A percentile compares a stretch with the other conserved stretches of the same genome.
Conservation (phyloP, 768 basidiomycete species). For the Chalciporus sphaerocephalus region DNA sequence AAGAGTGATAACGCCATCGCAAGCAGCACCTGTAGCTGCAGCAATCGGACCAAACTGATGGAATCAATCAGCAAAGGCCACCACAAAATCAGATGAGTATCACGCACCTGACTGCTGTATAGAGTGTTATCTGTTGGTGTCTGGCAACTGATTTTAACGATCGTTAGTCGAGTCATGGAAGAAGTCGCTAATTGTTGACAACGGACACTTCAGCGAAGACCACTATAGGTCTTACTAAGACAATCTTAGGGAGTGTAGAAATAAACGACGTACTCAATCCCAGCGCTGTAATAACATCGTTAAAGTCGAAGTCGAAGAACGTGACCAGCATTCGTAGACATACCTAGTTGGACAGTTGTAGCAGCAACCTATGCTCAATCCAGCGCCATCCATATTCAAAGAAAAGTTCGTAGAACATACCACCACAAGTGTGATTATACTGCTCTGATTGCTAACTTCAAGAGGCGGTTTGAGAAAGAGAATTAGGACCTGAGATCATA, state of each 20-base stretch:
- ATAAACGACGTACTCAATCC: conserved; percentile 6
- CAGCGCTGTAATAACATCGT: conserved; percentile 1
- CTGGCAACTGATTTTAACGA: no score
- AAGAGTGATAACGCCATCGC: conserved; percentile 9
- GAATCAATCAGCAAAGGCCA: not conserved
- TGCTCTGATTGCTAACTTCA: conserved; percentile 14
- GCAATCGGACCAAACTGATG: not conserved
- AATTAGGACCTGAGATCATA: not conserved
- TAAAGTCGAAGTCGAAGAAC: not conserved
- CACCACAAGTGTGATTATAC: conserved; percentile 10
- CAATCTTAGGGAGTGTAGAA: no score
- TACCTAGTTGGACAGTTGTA: conserved; percentile 10
- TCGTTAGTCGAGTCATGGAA: not conserved
- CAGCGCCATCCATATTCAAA: not conserved
- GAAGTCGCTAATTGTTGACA: not conserved
- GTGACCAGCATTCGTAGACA: not conserved
- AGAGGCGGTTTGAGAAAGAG: not conserved
- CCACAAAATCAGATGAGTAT: not conserved
- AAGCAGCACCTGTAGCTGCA: not conserved
- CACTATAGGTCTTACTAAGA: not conserved
- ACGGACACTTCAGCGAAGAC: conserved; percentile 3
- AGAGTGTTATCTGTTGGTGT: not conserved
- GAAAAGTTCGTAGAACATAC: conserved; percentile 2
- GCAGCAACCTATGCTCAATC: conserved; percentile 1
- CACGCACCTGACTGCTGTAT: conserved; percentile 1